phyloP scores from a whole-genome alignment of 169 alveolate species.

The Prorocentrum cordatum region DNA sequence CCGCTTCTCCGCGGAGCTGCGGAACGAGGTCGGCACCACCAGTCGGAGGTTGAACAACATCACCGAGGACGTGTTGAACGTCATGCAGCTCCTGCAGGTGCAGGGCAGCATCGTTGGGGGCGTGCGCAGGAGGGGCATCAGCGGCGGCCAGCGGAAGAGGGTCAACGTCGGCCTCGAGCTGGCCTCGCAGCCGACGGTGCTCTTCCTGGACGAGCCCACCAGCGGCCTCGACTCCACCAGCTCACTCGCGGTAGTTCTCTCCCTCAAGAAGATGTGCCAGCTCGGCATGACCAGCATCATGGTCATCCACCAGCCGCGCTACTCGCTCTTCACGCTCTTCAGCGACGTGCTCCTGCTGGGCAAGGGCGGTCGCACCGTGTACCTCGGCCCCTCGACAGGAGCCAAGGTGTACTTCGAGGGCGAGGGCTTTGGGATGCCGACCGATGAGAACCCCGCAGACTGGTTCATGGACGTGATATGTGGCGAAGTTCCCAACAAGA shows the following conservation, averaged over 20 bases:
- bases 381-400: constrained; percentile 2
- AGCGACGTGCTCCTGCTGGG: constrained; percentile 40
- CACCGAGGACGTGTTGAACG: constrained; percentile 40
- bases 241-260: constrained; percentile 1
- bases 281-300: constrained; percentile 35
- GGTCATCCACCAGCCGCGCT: constrained; percentile 68
- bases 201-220: constrained; percentile 56
- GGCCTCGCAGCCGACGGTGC: constrained; percentile 18
- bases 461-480: constrained; percentile 59
- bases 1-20: constrained; percentile 22
- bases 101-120: constrained; percentile 45
- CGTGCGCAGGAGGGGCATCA: constrained; percentile 48
- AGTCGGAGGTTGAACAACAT: background rate
- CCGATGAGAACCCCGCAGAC: constrained; percentile 24
- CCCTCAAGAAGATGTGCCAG: constrained; percentile 22
- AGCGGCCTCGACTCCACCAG: constrained; percentile 42
- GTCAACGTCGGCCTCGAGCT: constrained; percentile 47
- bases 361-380: constrained; percentile 43
- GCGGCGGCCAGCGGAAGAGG: constrained; percentile 53
- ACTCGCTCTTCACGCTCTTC: constrained; percentile 35
- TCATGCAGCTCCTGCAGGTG: constrained; percentile 40
- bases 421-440: constrained; percentile 23
- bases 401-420: constrained; percentile 12
- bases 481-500: background rate
- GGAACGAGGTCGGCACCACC: constrained; percentile 6